Percentiles rank a stretch among this genome's conserved stretches.
phyloP scores from a whole-genome alignment of 2,329 filamentous ascomycete species.

The Myriangium duriaei region DNA sequence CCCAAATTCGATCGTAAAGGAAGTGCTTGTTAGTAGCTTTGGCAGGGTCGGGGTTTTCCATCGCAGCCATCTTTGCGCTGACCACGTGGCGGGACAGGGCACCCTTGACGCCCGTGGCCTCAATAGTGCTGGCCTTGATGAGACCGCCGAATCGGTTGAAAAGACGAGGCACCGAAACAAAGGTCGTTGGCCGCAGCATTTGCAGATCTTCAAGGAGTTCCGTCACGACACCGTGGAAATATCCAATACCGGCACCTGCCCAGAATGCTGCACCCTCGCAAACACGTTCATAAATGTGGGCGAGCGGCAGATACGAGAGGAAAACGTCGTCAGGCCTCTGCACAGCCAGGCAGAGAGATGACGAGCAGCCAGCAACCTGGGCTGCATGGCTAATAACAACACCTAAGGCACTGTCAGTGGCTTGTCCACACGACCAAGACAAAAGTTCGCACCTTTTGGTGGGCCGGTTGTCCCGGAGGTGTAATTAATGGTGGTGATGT shows the following conservation, averaged over 20 bases:
- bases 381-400: conserved; percentile 72
- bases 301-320: conserved; percentile 27
- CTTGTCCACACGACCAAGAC: not conserved
- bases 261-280: conserved; percentile 9
- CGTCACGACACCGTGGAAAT: conserved; percentile 11
- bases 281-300: conserved; percentile 11
- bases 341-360: conserved; percentile 24
- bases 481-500: conserved; percentile 34
- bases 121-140: conserved; percentile 8
- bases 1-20: conserved; percentile 10
- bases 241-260: conserved; percentile 9
- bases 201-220: conserved; percentile 11
- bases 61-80: conserved; percentile 9
- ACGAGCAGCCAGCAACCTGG: conserved; percentile 51
- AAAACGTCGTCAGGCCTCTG: conserved; percentile 19
- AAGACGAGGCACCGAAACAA: conserved; percentile 9
- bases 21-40: conserved; percentile 11
- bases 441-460: conserved; percentile 51
- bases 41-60: conserved; percentile 29
- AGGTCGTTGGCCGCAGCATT: conserved; percentile 8
- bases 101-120: conserved; percentile 9
- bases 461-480: conserved; percentile 75
- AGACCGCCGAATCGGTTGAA: conserved; percentile 9
- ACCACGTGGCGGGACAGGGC: conserved; percentile 7
- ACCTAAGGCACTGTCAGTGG: conserved; percentile 2